Conservation (phyloP, 2,329 filamentous ascomycete species). For the Rhinocladiella similis region DNA sequence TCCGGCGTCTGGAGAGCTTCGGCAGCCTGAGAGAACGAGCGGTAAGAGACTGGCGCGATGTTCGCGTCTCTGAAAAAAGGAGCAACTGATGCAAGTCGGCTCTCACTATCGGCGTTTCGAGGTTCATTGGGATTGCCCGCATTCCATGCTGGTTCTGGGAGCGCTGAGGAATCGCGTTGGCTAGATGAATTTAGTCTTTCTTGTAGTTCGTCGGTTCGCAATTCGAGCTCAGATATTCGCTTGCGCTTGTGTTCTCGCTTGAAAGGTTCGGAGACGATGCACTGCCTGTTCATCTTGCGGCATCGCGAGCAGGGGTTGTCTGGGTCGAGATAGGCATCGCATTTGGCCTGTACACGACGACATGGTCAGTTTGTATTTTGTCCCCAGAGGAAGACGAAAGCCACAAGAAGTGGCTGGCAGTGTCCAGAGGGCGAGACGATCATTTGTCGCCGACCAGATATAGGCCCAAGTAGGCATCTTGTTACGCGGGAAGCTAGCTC, state of each 20-base stretch:
- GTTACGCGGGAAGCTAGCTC: no score
- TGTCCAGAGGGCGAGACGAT: no score
- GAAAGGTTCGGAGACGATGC: slow-evolving; percentile 44
- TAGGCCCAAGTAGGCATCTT: no score
- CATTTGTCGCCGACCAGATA: no score
- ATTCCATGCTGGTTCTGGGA: slow-evolving; percentile 31
- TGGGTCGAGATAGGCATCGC: slow-evolving; percentile 40
- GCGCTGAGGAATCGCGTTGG: slow-evolving; percentile 26
- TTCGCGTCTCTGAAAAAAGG: slow-evolving; percentile 23
- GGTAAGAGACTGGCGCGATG: slow-evolving; percentile 24
- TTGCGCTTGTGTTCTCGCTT: slow-evolving; percentile 44
- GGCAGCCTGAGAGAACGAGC: slow-evolving; percentile 26
- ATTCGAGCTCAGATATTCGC: slow-evolving; percentile 40
- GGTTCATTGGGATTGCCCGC: slow-evolving; percentile 13
- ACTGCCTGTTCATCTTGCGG: slow-evolving; percentile 37
- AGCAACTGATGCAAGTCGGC: slow-evolving; percentile 31
- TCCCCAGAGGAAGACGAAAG: no score
- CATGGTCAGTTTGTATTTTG: neutral
- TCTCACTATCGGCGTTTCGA: slow-evolving; percentile 34
- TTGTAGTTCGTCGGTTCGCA: slow-evolving; percentile 40
- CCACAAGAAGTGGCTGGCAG: no score
- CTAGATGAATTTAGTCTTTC: slow-evolving; percentile 35
- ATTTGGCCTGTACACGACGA: slow-evolving; percentile 31
- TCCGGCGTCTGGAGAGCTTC: slow-evolving; percentile 29
- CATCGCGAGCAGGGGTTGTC: slow-evolving; percentile 41